Conservation (phyloP, 345 rosid genomes). For the Syzygium grande region DNA sequence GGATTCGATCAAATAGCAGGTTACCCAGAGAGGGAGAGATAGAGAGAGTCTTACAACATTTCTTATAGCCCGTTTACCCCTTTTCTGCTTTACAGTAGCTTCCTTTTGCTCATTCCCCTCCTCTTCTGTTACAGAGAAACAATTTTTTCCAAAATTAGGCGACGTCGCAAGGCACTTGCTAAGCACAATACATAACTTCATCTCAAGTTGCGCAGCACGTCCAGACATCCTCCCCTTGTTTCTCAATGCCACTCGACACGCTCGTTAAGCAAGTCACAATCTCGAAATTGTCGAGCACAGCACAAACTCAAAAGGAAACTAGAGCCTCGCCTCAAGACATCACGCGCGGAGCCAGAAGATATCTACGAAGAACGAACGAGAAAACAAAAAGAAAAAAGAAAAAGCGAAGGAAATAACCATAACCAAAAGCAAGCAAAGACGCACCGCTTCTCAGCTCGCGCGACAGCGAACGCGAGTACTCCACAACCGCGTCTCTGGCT, state of each 20-base stretch:
- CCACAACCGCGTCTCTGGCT: conserved; percentile 54
- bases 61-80: conserved; percentile 17
- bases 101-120: conserved; percentile 39
- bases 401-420: background rate
- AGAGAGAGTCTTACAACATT: conserved; percentile 22
- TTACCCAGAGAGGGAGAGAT: background rate
- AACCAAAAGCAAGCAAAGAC: background rate
- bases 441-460: conserved; percentile 54
- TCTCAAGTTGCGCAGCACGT: background rate
- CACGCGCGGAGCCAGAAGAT: background rate
- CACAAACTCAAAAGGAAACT: background rate
- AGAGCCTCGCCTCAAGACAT: background rate
- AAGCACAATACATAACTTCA: background rate
- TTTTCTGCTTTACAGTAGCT: conserved; percentile 41
- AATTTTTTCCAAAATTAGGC: background rate
- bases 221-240: background rate
- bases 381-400: background rate
- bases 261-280: background rate
- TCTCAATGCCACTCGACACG: background rate
- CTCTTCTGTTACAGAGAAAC: conserved; percentile 39
- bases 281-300: background rate
- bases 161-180: background rate
- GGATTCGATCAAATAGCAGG: background rate
- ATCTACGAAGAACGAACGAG: background rate
- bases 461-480: conserved; percentile 52